Evolutionary conservation across 164 flowering plant species (phyloP), one percentile per base, ranked within the genome.

Genomic region (Chloranthus sessilifolius): DNA sequence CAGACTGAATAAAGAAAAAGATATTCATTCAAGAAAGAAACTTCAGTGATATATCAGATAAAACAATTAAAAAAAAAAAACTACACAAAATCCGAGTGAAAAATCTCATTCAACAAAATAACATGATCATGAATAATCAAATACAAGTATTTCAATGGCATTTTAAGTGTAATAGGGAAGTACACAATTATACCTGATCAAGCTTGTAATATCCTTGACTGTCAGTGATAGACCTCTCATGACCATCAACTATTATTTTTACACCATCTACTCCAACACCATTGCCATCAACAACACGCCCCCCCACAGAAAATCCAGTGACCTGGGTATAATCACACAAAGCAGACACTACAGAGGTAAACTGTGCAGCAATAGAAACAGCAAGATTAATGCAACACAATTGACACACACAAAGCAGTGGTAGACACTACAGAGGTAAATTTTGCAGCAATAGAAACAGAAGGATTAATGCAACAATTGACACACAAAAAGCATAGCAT

Each of bases 261-360:
- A 72, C 99, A 64, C 80, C 86, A 59, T 81, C 83, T 2, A 94
- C 88, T 41, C 99, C 99, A 44, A 49, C 53, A 19, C 77, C 84
- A 73, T 73, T 74, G 54, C 77, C 84, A 81, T 80, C 92, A 69
- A 94, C 68, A 20, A 94, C 95, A 67, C 88, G 88, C 7, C 99
- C 97, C 27, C 95, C 99, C 66, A 89, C 70, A 53, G 99, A 94
- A 79, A 94, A 94, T 63, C 99, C 99, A 73, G 99, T 94, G 43
- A 94, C 99, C 99, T 88, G 38, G 29, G 52, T 15, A 28, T 29
- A 50, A 37, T 22, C 22, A 43, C 8, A 41, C 12, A 48, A 19
- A 8, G 34, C 24, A 10, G 37, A 44, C 36, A 28, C 31, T 12
- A 55, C 11, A 45, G 31, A 34, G 25, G 23, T 25, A 55, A 4